Conservation (phyloP, 2,329 filamentous ascomycete genomes). For the Exophiala sp. region DNA sequence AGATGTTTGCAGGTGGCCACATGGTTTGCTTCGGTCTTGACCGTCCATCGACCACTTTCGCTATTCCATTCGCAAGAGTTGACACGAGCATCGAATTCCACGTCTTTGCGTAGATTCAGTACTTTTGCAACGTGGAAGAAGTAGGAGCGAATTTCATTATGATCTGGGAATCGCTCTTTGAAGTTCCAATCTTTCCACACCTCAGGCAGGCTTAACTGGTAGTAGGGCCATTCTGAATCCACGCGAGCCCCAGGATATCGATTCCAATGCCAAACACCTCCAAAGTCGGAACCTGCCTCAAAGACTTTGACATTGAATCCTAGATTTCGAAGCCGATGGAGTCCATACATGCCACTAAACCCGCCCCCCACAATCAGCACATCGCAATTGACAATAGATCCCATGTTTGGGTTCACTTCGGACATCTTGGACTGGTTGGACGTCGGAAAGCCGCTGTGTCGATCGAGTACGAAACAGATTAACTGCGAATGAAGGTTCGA, state of each 20-base stretch:
- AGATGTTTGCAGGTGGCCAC: conserved; percentile 23
- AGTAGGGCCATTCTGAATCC: conserved; percentile 54
- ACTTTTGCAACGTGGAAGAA: conserved; percentile 41
- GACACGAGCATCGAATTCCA: conserved; percentile 35
- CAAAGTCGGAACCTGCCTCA: conserved; percentile 36
- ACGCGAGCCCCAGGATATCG: conserved; percentile 67
- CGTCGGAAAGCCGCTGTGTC: too few species aligned
- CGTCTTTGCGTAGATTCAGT: conserved; percentile 39
- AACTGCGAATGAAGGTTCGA: too few species aligned
- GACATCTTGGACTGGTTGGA: too few species aligned
- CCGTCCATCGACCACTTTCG: conserved; percentile 38
- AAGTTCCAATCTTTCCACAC: conserved; percentile 48
- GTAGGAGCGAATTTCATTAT: conserved; percentile 40
- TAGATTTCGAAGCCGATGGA: conserved; percentile 33
- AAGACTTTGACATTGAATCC: conserved; percentile 35
- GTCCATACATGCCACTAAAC: conserved; percentile 25
- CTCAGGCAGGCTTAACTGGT: conserved; percentile 52
- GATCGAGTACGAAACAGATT: too few species aligned
- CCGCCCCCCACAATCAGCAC: conserved; percentile 25
- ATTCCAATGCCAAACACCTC: conserved; percentile 55
- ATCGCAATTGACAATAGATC: conserved; percentile 22
- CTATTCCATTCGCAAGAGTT: conserved; percentile 35
- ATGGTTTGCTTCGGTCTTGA: conserved; percentile 37
- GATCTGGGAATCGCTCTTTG: conserved; percentile 39
- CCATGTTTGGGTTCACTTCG: too few species aligned